These are phyloP conservation scores for Chrysosphaeria jannelii DNA, from an alignment of 2,329 filamentous ascomycete genomes.

Conservation along the genomic window DNA sequence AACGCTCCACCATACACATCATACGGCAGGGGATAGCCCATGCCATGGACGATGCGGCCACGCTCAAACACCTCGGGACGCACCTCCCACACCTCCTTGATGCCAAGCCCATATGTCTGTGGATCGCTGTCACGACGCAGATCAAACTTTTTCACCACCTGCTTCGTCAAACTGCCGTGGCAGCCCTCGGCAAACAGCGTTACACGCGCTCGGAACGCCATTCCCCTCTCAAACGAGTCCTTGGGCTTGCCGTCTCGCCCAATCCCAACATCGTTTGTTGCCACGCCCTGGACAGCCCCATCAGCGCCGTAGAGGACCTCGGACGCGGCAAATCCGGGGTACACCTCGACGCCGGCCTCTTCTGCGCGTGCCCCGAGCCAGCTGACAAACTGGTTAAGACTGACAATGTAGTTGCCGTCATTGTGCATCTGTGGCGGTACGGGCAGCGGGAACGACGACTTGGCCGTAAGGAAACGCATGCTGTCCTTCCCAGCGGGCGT, in stretches of 20 bases:
- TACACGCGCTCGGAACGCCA: conserved; percentile 87
- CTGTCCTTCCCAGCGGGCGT: conserved; percentile 60
- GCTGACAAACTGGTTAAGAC: conserved; percentile 76
- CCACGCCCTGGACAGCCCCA: conserved; percentile 74
- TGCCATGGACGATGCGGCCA: conserved; percentile 59
- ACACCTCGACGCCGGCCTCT: conserved; percentile 83
- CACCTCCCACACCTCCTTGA: conserved; percentile 96
- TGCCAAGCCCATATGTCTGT: conserved; percentile 78
- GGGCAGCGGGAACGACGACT: conserved; percentile 46
- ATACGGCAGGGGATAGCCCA: conserved; percentile 70
- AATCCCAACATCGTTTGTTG: conserved; percentile 82
- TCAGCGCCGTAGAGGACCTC: conserved; percentile 71
- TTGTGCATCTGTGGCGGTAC: conserved; percentile 95
- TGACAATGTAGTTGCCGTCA: conserved; percentile 91
- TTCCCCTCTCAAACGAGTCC: conserved; percentile 76
- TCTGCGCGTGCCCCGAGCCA: conserved; percentile 95
- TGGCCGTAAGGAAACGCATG: conserved; percentile 86
- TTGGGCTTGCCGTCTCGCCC: conserved; percentile 58
- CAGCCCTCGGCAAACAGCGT: conserved; percentile 88
- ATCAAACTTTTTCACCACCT: conserved; percentile 83
- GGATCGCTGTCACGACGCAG: conserved; percentile 65
- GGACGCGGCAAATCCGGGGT: conserved; percentile 80
- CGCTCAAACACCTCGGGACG: conserved; percentile 74
- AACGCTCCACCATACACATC: conserved; percentile 94
- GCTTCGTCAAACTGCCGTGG: conserved; percentile 82